Base-by-base conservation (phyloP, 225 moss, liverwort and hornwort genomes). In the Asterella californica region DNA sequence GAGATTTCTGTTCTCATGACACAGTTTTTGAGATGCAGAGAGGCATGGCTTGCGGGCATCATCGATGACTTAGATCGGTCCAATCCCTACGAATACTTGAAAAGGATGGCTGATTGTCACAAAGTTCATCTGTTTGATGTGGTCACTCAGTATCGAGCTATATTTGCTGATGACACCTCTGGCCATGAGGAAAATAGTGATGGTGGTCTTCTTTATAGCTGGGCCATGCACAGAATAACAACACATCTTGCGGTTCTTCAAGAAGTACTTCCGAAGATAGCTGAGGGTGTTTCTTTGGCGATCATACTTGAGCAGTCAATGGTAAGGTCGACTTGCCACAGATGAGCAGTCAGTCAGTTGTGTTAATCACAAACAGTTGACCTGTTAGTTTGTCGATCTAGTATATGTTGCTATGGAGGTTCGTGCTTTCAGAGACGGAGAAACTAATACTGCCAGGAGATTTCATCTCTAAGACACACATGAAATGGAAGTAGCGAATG, bases 21-120 rank as follows among this genome's bases (percentile, higher is more conserved):
- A 86, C 91, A 99, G 95, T 99, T 99, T 88, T 88, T 99, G 85
- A 93, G 93, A 83, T 99, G 97, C 92, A 94, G 97, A 90, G 97
- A 99, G 87, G 90, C 93, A 79, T 99, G 97, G 97, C 88, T 99
- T 76, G 90, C 81, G 80, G 95, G 93, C 65, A 92, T 99, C 61
- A 90, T 99, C 78, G 97, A 99, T 84, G 97, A 99, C 81, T 86
- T 99, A 83, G 97, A 95, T 76, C 93, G 88, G 85, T 88, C 89
- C 84, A 95, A 99, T 81, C 90, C 97, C 27, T 95, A 95, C 36
- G 97, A 99, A 82, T 99, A 92, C 80, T 87, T 99, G 82, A 99
- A 95, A 89, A 91, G 85, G 83, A 92, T 99, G 92, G 92, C 95
- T 63, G 93, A 95, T 74, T 95, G 86, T 85, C 95, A 95, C 80